Percentiles rank a stretch among this genome's conserved stretches.
Conservation (phyloP, 305 asterid genomes). For the Nicotiana rustica region DNA sequence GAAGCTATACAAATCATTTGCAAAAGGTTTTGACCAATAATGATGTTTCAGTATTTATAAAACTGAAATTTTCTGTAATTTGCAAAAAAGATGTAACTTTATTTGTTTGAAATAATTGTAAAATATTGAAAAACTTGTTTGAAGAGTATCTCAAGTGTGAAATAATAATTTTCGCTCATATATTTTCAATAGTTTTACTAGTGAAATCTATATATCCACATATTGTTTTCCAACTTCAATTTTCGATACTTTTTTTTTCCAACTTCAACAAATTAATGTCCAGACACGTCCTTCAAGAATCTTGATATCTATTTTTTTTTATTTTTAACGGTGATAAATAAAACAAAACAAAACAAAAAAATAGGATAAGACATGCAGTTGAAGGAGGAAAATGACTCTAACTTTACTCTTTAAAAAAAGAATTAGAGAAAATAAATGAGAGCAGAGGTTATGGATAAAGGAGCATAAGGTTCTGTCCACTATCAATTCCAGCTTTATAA, state of each 20-base stretch:
- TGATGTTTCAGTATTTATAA: too few species aligned
- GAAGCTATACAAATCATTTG: not conserved
- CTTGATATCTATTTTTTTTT: not conserved
- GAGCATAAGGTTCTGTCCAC: constrained; percentile 36
- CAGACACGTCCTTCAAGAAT: not conserved
- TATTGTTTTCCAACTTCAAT: not conserved
- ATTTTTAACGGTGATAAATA: not conserved
- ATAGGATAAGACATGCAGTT: not conserved
- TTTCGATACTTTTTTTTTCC: not conserved
- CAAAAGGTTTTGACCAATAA: not conserved
- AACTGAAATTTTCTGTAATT: too few species aligned
- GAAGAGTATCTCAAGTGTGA: not conserved
- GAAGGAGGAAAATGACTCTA: constrained; percentile 12
- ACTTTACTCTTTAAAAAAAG: not conserved
- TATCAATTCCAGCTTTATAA: constrained; percentile 26
- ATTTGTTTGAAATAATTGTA: too few species aligned
- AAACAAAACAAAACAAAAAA: not conserved
- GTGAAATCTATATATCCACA: not conserved
- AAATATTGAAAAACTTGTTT: too few species aligned
- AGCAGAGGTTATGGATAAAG: constrained; percentile 32
- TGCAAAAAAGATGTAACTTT: too few species aligned
- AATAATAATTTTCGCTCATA: too few species aligned
- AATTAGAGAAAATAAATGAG: constrained; percentile 28
- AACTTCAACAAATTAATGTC: not conserved
- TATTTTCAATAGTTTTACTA: not conserved